Evolutionary conservation across 2,329 filamentous ascomycete species (phyloP).

Genomic region (Penicillium vulpinum): DNA sequence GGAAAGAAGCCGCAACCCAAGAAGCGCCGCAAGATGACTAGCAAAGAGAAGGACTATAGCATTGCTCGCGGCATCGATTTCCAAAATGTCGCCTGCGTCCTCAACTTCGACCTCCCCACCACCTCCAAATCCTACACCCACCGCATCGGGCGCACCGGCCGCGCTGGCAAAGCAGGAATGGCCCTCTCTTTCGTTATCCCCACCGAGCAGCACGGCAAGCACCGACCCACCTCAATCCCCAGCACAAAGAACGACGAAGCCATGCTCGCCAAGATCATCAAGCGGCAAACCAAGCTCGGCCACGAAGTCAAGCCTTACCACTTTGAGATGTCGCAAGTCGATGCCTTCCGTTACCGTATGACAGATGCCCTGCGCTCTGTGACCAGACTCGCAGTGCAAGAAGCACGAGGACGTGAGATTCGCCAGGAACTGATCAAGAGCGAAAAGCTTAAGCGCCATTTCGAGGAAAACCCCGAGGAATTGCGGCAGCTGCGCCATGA

Average conservation of each 20-base stretch:
- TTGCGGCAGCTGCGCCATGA: slow-evolving; percentile 86
- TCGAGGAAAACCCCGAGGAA: slow-evolving; percentile 94
- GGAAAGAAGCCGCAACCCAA: slow-evolving; percentile 36
- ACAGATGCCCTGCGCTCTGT: slow-evolving; percentile 88
- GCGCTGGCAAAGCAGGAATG: slow-evolving; percentile 89
- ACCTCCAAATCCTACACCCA: slow-evolving; percentile 94
- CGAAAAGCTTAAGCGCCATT: slow-evolving; percentile 91
- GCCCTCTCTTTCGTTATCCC: slow-evolving; percentile 94
- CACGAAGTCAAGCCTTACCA: slow-evolving; percentile 85
- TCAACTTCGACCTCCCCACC: slow-evolving; percentile 94
- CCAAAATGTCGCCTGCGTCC: slow-evolving; percentile 86
- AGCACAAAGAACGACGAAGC: slow-evolving; percentile 81
- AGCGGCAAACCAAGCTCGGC: slow-evolving; percentile 74
- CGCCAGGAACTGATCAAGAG: slow-evolving; percentile 87
- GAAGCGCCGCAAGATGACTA: slow-evolving; percentile 65
- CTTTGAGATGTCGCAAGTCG: slow-evolving; percentile 92
- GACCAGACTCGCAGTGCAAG: slow-evolving; percentile 83
- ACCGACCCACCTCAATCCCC: slow-evolving; percentile 78
- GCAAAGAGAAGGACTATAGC: slow-evolving; percentile 83
- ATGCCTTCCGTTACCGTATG: slow-evolving; percentile 93
- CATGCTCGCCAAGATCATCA: slow-evolving; percentile 74
- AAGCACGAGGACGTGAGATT: slow-evolving; percentile 84
- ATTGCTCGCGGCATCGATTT: slow-evolving; percentile 97
- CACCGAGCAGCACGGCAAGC: slow-evolving; percentile 77
- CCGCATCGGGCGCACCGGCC: slow-evolving; percentile 87